Conservation (phyloP, 176 grass and related monocot species). For the Olyra latifolia region DNA sequence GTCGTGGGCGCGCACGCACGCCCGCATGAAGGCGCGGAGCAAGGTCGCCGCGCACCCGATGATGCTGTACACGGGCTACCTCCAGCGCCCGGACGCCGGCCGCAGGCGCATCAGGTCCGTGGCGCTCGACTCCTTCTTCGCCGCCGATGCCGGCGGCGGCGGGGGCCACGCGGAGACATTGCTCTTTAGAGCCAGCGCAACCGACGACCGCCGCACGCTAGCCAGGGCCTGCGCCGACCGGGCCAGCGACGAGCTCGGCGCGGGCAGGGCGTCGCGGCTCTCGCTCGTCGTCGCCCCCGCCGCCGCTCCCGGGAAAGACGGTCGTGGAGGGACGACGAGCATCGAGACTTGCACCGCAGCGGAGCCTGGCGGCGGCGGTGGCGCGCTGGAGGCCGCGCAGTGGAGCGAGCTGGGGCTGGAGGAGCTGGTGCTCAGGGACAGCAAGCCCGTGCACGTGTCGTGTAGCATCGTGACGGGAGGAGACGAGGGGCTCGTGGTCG, state of each 20-base stretch:
- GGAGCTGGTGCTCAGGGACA: slow-evolving; percentile 47
- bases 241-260: slow-evolving; percentile 24
- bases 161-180: not conserved
- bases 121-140: slow-evolving; percentile 37
- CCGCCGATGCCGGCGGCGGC: not conserved
- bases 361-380: not conserved
- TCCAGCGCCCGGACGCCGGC: slow-evolving; percentile 42
- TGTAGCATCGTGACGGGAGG: slow-evolving; percentile 30
- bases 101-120: slow-evolving; percentile 40
- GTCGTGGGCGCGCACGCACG: slow-evolving; percentile 65
- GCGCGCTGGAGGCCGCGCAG: not conserved
- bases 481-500: slow-evolving; percentile 51
- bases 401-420: slow-evolving; percentile 68
- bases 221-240: slow-evolving; percentile 40
- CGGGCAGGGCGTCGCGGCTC: not conserved
- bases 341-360: slow-evolving; percentile 35
- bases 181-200: slow-evolving; percentile 36
- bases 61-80: slow-evolving; percentile 63
- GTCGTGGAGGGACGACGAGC: slow-evolving; percentile 13
- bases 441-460: slow-evolving; percentile 62
- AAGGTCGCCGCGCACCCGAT: slow-evolving; percentile 36
- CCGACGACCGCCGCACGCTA: slow-evolving; percentile 21
- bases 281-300: slow-evolving; percentile 25
- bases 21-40: slow-evolving; percentile 32
- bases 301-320: not conserved